Base-by-base conservation (phyloP, 306 rosid genomes). In the Cicer yamashitae region DNA sequence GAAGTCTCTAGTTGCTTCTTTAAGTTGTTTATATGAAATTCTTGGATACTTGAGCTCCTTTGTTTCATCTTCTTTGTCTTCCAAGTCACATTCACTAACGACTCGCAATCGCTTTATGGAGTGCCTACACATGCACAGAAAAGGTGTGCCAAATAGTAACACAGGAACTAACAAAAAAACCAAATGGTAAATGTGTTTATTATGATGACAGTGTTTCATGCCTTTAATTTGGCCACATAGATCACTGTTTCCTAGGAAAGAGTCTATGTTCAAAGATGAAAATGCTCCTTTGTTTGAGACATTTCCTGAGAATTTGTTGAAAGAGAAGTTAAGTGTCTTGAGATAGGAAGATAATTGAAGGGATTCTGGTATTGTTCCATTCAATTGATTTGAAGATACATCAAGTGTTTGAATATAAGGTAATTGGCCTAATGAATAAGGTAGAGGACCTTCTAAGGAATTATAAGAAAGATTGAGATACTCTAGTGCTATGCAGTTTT, bases 1-100 rank as follows among this genome's bases (percentile, higher is more conserved):
- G 87, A 94, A 91, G 11, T 93, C 97, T 40, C 88, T 89, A 0
- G 98, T 91, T 71, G 96, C 96, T 67, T 88, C 91, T 43, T 81
- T 74, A 11, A 94, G 96, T 81, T 90, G 86, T 37, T 45, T 64
- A 48, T 94, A 94, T 13, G 97, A 89, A 75, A 91, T 87, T 85
- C 91, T 88, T 56, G 96, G 97, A 74, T 85, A 82, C 78, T 86
- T 85, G 43, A 65, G 85, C 52, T 90, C 88, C 54, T 87, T 70
- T 53, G 70, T 75, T 44, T 78, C 96, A 44, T 88, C 88, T 81
- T 85, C 86, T 38, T 70, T 85, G 60, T 82, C 88, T 43, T 70
- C 67, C 46, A 60, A 41, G 53, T 84, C 85, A 37, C 75, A 72
- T 79, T 59, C 71, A 7, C 81, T 56, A 48, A 71, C 82, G n/a